These are phyloP conservation scores for Aspergillus ostianus DNA, from an alignment of 495 filamentous ascomycete species.

Conservation along the genomic window DNA sequence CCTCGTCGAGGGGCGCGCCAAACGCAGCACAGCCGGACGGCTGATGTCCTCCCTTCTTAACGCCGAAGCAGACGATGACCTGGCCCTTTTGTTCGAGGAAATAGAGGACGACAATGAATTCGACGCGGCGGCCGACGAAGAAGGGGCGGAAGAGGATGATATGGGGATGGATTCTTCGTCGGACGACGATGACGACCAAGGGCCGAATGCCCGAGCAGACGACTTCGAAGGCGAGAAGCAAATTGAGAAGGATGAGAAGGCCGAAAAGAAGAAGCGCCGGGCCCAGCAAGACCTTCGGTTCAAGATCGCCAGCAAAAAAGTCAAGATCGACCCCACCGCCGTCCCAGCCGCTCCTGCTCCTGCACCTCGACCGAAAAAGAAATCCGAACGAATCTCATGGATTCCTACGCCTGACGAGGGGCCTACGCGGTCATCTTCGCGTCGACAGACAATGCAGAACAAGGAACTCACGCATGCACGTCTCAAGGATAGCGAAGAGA, in stretches of 20 bases:
- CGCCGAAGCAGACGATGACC: slow-evolving; percentile 72
- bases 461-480: slow-evolving; percentile 79
- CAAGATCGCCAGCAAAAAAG: slow-evolving; percentile 54
- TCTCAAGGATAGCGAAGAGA: slow-evolving; percentile 78
- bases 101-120: slow-evolving; percentile 85
- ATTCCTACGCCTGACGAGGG: slow-evolving; percentile 75
- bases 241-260: slow-evolving; percentile 57
- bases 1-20: slow-evolving; percentile 72
- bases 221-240: slow-evolving; percentile 64
- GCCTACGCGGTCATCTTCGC: slow-evolving; percentile 77
- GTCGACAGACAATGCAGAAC: slow-evolving; percentile 78
- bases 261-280: slow-evolving; percentile 72
- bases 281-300: slow-evolving; percentile 54
- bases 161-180: slow-evolving; percentile 79
- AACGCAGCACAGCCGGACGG: slow-evolving; percentile 83
- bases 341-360: slow-evolving; percentile 43
- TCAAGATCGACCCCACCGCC: slow-evolving; percentile 62
- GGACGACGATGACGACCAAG: slow-evolving; percentile 72
- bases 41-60: slow-evolving; percentile 78
- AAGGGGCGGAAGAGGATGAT: slow-evolving; percentile 66
- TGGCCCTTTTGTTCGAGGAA: slow-evolving; percentile 79
- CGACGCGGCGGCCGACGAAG: slow-evolving; percentile 62
- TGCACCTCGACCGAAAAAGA: slow-evolving; percentile 77
- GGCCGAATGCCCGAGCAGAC: slow-evolving; percentile 57
- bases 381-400: slow-evolving; percentile 89